These are phyloP conservation scores for Penicillium sp. DNA, from an alignment of 2,329 filamentous ascomycete genomes.

Conservation along the genomic window DNA sequence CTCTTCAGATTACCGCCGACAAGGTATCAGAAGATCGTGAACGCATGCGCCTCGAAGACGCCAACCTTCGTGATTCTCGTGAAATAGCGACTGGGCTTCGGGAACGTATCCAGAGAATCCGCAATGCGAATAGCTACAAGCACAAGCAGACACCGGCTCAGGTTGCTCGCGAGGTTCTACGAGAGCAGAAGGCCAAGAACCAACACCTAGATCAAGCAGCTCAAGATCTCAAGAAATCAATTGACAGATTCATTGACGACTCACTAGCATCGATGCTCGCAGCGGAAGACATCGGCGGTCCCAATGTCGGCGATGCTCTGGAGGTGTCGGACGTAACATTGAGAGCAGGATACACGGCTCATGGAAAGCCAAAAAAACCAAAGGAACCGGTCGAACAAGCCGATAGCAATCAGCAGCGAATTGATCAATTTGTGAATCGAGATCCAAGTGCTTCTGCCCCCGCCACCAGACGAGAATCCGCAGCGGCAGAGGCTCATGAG, in stretches of 20 bases:
- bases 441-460: conserved; percentile 23
- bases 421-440: conserved; percentile 47
- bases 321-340: conserved; percentile 54
- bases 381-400: conserved; percentile 26
- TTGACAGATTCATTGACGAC: conserved; percentile 66
- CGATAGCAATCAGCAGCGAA: conserved; percentile 41
- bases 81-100: conserved; percentile 45
- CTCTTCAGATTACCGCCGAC: conserved; percentile 44
- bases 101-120: conserved; percentile 55
- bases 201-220: conserved; percentile 57
- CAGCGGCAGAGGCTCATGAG: conserved; percentile 43
- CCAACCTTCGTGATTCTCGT: conserved; percentile 43
- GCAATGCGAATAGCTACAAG: conserved; percentile 51
- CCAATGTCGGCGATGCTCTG: conserved; percentile 69
- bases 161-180: conserved; percentile 57
- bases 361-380: conserved; percentile 43
- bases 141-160: conserved; percentile 56
- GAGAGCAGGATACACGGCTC: conserved; percentile 49
- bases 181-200: conserved; percentile 55
- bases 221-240: conserved; percentile 53
- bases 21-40: conserved; percentile 36
- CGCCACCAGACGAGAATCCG: conserved; percentile 43
- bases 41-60: conserved; percentile 42
- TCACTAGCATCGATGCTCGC: conserved; percentile 70
- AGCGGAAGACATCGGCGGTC: conserved; percentile 75